Evolutionary conservation across 2,329 filamentous ascomycete species (phyloP).

Genomic region (Leptographium wingfieldii): DNA sequence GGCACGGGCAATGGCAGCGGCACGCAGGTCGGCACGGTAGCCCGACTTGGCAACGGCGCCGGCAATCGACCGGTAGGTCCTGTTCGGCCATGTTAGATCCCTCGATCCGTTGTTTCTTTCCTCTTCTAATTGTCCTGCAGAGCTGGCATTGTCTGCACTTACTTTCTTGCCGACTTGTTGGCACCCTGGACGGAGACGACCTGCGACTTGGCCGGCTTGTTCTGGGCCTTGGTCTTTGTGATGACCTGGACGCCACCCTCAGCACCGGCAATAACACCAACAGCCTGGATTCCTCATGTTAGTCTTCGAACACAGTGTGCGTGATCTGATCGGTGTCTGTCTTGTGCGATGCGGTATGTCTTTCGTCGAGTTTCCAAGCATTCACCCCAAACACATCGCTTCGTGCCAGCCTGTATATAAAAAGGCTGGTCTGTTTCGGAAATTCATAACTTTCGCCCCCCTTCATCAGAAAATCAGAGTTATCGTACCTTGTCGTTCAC

Average conservation of each 20-base stretch:
- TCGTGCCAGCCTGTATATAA: background rate
- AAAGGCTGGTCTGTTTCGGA: background rate
- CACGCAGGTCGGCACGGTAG: constrained; percentile 72
- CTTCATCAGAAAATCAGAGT: background rate
- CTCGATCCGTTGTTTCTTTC: background rate
- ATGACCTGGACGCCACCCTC: constrained; percentile 70
- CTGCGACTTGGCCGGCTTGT: constrained; percentile 59
- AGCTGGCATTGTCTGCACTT: constrained; percentile 25
- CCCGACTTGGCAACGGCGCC: constrained; percentile 68
- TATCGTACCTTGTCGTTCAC: constrained; percentile 75
- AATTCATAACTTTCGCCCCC: background rate
- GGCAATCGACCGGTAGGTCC: constrained; percentile 83
- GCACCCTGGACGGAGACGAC: constrained; percentile 57
- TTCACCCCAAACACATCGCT: background rate
- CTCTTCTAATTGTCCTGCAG: background rate
- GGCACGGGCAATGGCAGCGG: constrained; percentile 71
- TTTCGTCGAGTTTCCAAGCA: background rate
- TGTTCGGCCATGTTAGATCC: constrained; percentile 20
- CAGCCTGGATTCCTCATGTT: constrained; percentile 42
- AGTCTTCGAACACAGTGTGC: background rate
- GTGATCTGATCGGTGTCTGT: background rate
- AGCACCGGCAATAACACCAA: constrained; percentile 64
- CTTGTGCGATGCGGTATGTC: background rate
- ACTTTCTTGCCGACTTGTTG: constrained; percentile 68
- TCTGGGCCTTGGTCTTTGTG: constrained; percentile 65